Evolutionary conservation across 2,329 filamentous ascomycete species (phyloP), one percentile per base, ranked within the genome.

Genomic region (Clonostachys chloroleuca): DNA sequence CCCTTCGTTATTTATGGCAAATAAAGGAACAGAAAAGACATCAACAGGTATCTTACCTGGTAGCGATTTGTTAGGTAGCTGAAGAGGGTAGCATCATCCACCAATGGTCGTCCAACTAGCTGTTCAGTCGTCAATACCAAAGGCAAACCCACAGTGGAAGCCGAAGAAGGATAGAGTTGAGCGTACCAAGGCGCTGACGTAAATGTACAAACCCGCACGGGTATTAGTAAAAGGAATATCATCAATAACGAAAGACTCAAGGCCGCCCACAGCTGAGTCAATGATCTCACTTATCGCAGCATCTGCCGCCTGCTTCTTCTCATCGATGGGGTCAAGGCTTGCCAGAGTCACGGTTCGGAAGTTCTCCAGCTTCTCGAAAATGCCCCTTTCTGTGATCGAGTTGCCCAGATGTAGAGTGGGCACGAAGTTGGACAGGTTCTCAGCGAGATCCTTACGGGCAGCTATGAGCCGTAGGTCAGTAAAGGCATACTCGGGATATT

Each of bases 11-110:
- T 37, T 12, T 12, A 20, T n/a, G 14, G 8, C 30, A n/a, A 20
- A 16, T 50, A 44, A 34, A 24, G 10, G 48, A 37, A 5, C 16
- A 34, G 30, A 12, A 6, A 12, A 49, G 24, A 6, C 17, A 20
- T 44, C 8, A 34, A 16, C n/a, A 10, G 20, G 7, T 39, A 6
- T 34, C 69, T 53, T 69, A 88, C 86, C 66, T 87, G 86, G 60
- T 96, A 96, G 62, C 92, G 80, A 54, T 92, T 89, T 56, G 90
- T 84, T 40, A 97, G 68, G 65, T 92, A 94, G 44, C 81, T 87
- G 54, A 94, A 83, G 12, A 97, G 75, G 24, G 80, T 78, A 45
- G 76, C 74, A 57, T 97, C 92, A 58, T 97, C 92, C 33, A 95
- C 80, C 18, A 95, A 70, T 0, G 92, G 92, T 34, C 90, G 81